Evolutionary conservation across 2,329 filamentous ascomycete species (phyloP).

Genomic region (Claviceps humidiphila): DNA sequence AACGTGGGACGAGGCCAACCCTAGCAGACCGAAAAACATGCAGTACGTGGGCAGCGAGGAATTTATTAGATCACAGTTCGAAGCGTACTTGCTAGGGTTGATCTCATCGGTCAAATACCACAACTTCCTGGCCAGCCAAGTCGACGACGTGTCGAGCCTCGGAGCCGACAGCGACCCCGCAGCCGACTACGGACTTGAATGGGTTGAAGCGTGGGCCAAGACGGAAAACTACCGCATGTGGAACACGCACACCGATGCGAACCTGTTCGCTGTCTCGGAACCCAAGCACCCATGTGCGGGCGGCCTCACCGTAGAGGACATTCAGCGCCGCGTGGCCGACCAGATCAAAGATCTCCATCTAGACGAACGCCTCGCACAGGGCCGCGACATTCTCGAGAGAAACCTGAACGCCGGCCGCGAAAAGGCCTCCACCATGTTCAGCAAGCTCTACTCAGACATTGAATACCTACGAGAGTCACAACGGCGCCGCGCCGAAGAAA

Average conservation of each 20-base stretch:
- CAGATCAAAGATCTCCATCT: conserved; percentile 90
- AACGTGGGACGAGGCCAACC: conserved; percentile 91
- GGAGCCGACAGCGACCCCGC: conserved; percentile 74
- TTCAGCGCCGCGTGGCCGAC: conserved; percentile 77
- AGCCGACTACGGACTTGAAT: conserved; percentile 70
- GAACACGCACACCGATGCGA: conserved; percentile 64
- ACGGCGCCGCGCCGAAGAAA: conserved; percentile 27
- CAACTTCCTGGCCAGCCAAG: conserved; percentile 51
- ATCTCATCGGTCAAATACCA: conserved; percentile 86
- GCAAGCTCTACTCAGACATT: conserved; percentile 80
- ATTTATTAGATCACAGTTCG: conserved; percentile 92
- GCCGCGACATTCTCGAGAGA: conserved; percentile 73
- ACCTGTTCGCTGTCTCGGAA: conserved; percentile 89
- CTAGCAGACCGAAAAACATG: conserved; percentile 80
- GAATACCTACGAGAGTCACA: conserved; percentile 45
- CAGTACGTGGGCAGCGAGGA: conserved; percentile 94
- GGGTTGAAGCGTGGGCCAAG: conserved; percentile 72
- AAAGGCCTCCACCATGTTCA: conserved; percentile 78
- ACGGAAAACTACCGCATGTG: conserved; percentile 92
- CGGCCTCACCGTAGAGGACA: conserved; percentile 83
- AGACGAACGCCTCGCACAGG: conserved; percentile 76
- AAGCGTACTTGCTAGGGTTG: conserved; percentile 85
- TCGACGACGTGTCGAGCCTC: conserved; percentile 54
- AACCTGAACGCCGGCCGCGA: conserved; percentile 80
- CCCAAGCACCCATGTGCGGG: conserved; percentile 89